These are phyloP conservation scores for Oryza nivara DNA, from an alignment of 176 grass and related monocot species.

Conservation along the genomic window DNA sequence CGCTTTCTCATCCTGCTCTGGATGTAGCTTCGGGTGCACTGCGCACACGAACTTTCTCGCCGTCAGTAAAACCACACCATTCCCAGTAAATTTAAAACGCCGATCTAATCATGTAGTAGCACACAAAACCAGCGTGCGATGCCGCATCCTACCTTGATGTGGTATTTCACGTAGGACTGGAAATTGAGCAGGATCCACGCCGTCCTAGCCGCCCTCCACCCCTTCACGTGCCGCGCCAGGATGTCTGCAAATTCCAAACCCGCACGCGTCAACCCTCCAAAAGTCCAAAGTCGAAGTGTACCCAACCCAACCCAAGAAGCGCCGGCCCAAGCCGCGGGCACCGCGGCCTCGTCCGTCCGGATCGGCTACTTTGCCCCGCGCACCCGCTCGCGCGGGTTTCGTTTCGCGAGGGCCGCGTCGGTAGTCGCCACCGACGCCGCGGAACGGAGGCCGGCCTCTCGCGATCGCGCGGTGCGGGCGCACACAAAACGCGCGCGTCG, in stretches of 20 bases:
- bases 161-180: slow-evolving; percentile 74
- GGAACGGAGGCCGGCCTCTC: no score
- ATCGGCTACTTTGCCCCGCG: no score
- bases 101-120: no score
- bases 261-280: no score
- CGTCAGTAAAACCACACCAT: slow-evolving; percentile 1
- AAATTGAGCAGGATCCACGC: slow-evolving; percentile 87
- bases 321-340: not conserved
- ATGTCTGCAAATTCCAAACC: slow-evolving; percentile 47
- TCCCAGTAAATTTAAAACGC: not conserved
- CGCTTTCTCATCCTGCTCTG: slow-evolving; percentile 78
- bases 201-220: slow-evolving; percentile 59
- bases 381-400: no score
- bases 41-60: slow-evolving; percentile 5
- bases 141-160: slow-evolving; percentile 66
- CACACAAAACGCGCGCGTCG: no score
- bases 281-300: no score
- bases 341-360: no score
- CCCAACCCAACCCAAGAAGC: not conserved
- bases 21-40: slow-evolving; percentile 78
- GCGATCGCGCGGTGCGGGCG: no score
- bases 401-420: no score
- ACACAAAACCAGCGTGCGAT: not conserved
- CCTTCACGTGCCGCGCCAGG: slow-evolving; percentile 53
- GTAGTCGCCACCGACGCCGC: no score